Conservation (phyloP, 2,329 filamentous ascomycete species). For the Metarhizium humberi region DNA sequence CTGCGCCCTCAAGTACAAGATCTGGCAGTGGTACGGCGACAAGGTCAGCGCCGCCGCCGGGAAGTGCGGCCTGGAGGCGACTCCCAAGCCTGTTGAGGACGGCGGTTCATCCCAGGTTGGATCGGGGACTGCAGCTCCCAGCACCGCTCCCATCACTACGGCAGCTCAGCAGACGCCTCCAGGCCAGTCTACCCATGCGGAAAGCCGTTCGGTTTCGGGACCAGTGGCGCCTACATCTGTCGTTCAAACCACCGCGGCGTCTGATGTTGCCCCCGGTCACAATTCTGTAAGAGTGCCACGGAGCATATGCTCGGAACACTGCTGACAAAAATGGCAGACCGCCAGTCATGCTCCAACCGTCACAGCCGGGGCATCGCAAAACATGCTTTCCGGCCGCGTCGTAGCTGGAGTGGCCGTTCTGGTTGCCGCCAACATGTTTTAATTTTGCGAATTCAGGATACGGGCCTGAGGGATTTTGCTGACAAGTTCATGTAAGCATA, state of each 20-base stretch:
- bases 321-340: slow-evolving; percentile 2
- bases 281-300: neutral
- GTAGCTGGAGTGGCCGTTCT: slow-evolving; percentile 7
- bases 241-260: neutral
- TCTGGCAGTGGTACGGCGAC: slow-evolving; percentile 34
- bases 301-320: neutral
- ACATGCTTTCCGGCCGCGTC: slow-evolving; percentile 1
- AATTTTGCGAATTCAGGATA: neutral
- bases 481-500: neutral
- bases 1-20: slow-evolving; percentile 31
- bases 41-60: slow-evolving; percentile 27
- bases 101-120: slow-evolving; percentile 7
- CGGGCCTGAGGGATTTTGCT: neutral
- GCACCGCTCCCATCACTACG: slow-evolving; percentile 4
- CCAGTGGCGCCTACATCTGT: neutral
- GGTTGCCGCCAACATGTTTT: slow-evolving; percentile 10
- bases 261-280: neutral
- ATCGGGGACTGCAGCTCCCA: slow-evolving; percentile 3
- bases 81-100: slow-evolving; percentile 11
- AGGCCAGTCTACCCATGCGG: neutral
- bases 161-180: neutral
- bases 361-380: slow-evolving; percentile 5
- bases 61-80: slow-evolving; percentile 20
- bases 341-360: slow-evolving; percentile 1
- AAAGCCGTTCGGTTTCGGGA: neutral